Percentiles rank a stretch among this genome's conserved stretches.
Evolutionary conservation across 495 filamentous ascomycete genomes (phyloP).

Genomic region (Xylaria bambusicola): DNA sequence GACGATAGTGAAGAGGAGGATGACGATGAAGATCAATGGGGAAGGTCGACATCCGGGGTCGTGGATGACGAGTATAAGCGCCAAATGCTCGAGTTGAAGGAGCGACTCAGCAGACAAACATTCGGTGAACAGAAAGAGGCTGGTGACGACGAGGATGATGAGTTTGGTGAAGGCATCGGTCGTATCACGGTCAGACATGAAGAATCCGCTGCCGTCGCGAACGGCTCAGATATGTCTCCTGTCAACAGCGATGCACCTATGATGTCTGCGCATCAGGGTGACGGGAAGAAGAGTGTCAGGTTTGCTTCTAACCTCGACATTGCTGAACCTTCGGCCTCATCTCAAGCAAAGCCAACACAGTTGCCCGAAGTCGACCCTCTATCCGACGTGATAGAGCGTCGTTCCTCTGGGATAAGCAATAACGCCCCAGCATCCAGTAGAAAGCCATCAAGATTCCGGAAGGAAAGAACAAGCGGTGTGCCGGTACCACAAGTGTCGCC

Average conservation of each 20-base stretch:
- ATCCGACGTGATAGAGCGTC: slow-evolving; percentile 52
- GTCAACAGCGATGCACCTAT: slow-evolving; percentile 2
- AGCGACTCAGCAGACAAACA: slow-evolving; percentile 53
- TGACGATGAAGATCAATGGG: slow-evolving; percentile 64
- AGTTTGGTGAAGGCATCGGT: slow-evolving; percentile 39
- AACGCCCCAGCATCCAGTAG: slow-evolving; percentile 34
- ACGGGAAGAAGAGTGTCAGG: slow-evolving; percentile 69
- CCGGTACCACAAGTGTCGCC: slow-evolving; percentile 16
- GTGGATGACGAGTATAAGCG: slow-evolving; percentile 66
- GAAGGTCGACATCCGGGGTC: slow-evolving; percentile 59
- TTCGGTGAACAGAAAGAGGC: slow-evolving; percentile 21
- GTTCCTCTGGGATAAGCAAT: slow-evolving; percentile 45
- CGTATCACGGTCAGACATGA: slow-evolving; percentile 37
- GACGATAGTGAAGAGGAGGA: slow-evolving; percentile 56
- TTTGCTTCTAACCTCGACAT: slow-evolving; percentile 80
- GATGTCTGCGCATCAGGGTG: background rate
- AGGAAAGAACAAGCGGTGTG: slow-evolving; percentile 26
- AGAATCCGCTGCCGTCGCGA: slow-evolving; percentile 1
- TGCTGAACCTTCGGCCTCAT: slow-evolving; percentile 44
- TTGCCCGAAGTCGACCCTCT: slow-evolving; percentile 43
- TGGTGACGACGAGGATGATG: slow-evolving; percentile 29
- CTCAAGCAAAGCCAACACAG: slow-evolving; percentile 29
- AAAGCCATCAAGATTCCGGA: slow-evolving; percentile 52
- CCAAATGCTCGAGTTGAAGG: slow-evolving; percentile 81
- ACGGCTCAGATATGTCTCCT: background rate